phyloP scores from a whole-genome alignment of 345 rosid species.

The Eucalyptus rudis region DNA sequence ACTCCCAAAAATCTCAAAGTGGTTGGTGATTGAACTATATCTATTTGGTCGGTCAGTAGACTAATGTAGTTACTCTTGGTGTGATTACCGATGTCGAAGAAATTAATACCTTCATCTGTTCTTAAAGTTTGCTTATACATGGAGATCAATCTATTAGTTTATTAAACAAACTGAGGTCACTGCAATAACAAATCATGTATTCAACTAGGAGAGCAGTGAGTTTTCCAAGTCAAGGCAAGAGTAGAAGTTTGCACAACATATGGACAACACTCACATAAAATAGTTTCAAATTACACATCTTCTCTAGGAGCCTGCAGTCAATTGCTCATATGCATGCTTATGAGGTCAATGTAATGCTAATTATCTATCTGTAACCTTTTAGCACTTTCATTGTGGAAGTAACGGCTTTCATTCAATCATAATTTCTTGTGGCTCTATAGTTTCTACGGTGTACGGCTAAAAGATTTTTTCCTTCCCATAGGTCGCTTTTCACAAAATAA shows the following conservation, averaged over 20 bases:
- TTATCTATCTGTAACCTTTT: background rate
- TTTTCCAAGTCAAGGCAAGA: background rate
- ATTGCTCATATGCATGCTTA: background rate
- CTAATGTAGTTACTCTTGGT: background rate
- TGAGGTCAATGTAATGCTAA: background rate
- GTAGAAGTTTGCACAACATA: background rate
- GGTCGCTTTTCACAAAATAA: background rate
- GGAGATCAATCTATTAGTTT: background rate
- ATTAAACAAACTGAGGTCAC: background rate
- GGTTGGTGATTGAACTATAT: constrained; percentile 21
- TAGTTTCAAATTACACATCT: background rate
- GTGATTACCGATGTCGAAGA: background rate
- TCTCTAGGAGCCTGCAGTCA: background rate
- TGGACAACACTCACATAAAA: background rate
- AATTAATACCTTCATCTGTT: background rate
- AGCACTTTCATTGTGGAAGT: background rate
- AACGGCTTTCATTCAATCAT: background rate
- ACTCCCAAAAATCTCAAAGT: constrained; percentile 28
- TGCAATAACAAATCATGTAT: background rate
- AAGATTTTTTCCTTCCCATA: background rate
- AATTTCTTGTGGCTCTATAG: background rate
- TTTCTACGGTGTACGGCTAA: background rate
- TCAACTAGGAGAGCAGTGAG: background rate
- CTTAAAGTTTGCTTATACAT: background rate
- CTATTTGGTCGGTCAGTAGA: background rate